These are phyloP conservation scores for Leptographium radiaticola DNA, from an alignment of 2,329 filamentous ascomycete genomes.

Conservation along the genomic window DNA sequence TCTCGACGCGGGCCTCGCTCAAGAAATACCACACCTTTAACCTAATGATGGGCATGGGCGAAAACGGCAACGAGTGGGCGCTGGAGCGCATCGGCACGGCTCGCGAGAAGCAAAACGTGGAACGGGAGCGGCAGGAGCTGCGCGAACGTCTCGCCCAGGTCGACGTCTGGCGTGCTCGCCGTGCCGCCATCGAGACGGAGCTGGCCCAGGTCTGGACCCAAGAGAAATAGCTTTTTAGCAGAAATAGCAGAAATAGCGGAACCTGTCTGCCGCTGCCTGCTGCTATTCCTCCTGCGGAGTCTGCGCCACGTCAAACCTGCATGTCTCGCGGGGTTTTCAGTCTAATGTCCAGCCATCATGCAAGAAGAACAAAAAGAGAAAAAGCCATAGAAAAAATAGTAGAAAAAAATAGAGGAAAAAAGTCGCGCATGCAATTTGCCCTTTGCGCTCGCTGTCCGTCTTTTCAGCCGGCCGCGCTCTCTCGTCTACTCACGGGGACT, in stretches of 20 bases:
- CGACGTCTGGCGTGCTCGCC: conserved; percentile 67
- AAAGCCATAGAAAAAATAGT: no score
- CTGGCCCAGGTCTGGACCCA: conserved; percentile 52
- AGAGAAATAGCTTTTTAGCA: conserved; percentile 16
- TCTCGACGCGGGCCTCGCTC: conserved; percentile 84
- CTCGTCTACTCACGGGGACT: no score
- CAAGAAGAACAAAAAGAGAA: no score
- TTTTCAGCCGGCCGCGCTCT: no score
- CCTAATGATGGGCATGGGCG: conserved; percentile 69
- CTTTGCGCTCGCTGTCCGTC: no score
- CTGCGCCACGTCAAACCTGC: no score
- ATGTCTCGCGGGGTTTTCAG: no score
- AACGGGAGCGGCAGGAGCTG: conserved; percentile 79
- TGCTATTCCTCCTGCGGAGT: no score
- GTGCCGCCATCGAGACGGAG: conserved; percentile 71
- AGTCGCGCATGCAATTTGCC: no score
- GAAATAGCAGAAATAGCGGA: conserved; percentile 12
- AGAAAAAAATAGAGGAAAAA: no score
- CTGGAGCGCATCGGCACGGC: conserved; percentile 90
- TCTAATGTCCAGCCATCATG: no score
- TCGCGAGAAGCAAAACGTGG: conserved; percentile 82
- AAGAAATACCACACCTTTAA: conserved; percentile 95
- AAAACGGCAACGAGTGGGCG: conserved; percentile 76
- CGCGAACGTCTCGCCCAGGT: conserved; percentile 69
- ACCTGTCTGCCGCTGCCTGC: no score